Base-by-base conservation (phyloP, 805 yeast species). In the Ogataea trehaloabstinens region DNA sequence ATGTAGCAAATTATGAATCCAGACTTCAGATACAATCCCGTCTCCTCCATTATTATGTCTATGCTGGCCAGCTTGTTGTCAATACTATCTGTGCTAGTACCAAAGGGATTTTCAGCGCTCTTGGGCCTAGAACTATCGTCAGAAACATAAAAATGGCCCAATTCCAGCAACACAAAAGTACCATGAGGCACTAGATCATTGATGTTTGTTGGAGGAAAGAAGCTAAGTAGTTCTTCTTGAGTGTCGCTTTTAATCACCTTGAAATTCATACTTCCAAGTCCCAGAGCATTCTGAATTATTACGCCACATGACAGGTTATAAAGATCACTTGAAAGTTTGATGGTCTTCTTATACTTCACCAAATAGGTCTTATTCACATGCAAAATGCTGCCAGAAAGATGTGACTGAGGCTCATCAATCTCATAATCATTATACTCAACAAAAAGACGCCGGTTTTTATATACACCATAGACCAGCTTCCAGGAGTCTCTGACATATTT, bases 221-320 rank as follows among this genome's bases (percentile, higher is more conserved):
- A 76, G 1, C 69, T 64, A 36, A 70, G 61, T 18, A 64, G 44
- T 16, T 51, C 52, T 12, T 60, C 49, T 6, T 60, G 60, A 2
- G 56, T 46, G 2, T 53, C 53, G 19, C 58, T 53, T 22, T 64
- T 64, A 15, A 54, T 51, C 6, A 78, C 62, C 46, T 69, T 74
- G 46, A 79, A 78, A 47, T 70, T 69, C 13, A 80, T 74, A 12
- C 82, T 77, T 2, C 82, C 83, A 19, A 80, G 55, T 0, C 85
- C 85, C 37, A 66, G 61, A 1, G 75, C 76, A 42, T 72, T 70
- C 36, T 74, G 73, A n/a, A 76, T 60, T 5, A 75, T 72, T 19
- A 76, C 52, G 0, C 78, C 82, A 35, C 75, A 67, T 31, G 75
- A 68, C 20, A 76, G 52, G 45, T 75, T 75, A 52, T 76, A 76